Evolutionary conservation across 2,329 filamentous ascomycete species (phyloP), one percentile per base, ranked within the genome.

Genomic region (Elsinoe batatas): DNA sequence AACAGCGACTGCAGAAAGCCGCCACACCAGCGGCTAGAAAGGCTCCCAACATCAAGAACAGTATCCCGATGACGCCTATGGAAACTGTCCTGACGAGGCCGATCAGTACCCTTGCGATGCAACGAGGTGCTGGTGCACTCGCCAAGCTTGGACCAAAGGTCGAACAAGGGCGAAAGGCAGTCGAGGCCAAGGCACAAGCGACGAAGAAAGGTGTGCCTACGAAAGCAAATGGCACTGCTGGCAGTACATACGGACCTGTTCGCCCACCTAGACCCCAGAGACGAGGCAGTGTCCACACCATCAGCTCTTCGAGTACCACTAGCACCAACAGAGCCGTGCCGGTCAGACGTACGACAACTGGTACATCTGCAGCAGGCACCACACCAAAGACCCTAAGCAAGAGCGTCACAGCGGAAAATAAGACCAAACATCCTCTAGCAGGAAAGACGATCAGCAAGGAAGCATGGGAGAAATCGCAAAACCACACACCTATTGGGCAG

Each of bases 11-110:
- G 7, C 50, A 60, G n/a, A 61, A 60, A 37, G 62, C 59, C 5
- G 59, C 62, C 4, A 58, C 46, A 17, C 44, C 58, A 35, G 38
- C 57, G 18, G 33, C 32, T 2, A 58, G 56, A 35, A 50, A 55
- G 8, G 58, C 57, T 3, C 56, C 62, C 26, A 61, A 58, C 12
- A 58, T 67, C 33, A 61, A 61, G 36, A 62, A 64, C 17, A 59
- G 64, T 2, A 57, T 67, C 43, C 65, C 66, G 3, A 58, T 68
- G 55, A 67, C 64, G 11, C 68, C 68, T 22, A 62, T 64, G 51
- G 64, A 68, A 40, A 62, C 65, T 22, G 63, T 65, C 37, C 63
- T 70, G 44, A 70, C 68, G 1, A 56, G 67, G 33, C 68, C 68
- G 8, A 49, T 70, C 7, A 67, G 61, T 20, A 69, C 67, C 1